Evolutionary conservation across 75 land plant species (phyloP), one percentile per base, ranked within the genome.

Genomic region (Larix kaempferi): DNA sequence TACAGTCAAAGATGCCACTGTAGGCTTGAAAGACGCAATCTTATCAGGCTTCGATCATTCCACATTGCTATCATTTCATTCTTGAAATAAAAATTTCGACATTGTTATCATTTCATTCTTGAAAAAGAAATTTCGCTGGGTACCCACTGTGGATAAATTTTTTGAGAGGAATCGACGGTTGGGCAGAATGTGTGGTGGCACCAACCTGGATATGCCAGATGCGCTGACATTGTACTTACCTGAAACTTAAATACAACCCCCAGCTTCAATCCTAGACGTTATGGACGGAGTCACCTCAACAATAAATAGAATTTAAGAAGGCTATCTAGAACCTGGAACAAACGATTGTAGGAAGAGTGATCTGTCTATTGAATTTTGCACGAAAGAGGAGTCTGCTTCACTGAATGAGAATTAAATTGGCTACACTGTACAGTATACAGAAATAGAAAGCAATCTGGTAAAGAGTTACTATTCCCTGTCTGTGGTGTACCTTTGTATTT

Each of bases 1-100:
- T 69, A n/a, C 72, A 69, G 72, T 69, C 72, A 69, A 69, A 69
- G 22, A 37, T 37, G 49, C 71, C n/a, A 16, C 17, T 41, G 29
- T 19, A 29, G n/a, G 15, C 29, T 19, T 10, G 15, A 4, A 39
- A 39, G 41, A 4, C 1, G 41, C 41, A 2, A 2, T 39, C 5
- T 39, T 39, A 39, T 39, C 41, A 39, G 41, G 41, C 3, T 39
- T 39, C 5, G 52, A 49, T 49, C 52, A 49, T 49, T 49, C 41
- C 4, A 17, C 17, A 17, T 44, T 19, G 71, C 7, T 39, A 6
- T 44, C 7, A 5, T 5, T 44, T 5, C 7, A 5, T 5, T 5
- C 6, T 5, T 5, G 6, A 44, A 44, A 5, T 39, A 35, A 19
- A 2, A 37, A 6, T 67, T 10, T n/a, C 52, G 52, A 49, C 11